Conservation (phyloP, 164 flowering plant species). For the Vitis riparia region DNA sequence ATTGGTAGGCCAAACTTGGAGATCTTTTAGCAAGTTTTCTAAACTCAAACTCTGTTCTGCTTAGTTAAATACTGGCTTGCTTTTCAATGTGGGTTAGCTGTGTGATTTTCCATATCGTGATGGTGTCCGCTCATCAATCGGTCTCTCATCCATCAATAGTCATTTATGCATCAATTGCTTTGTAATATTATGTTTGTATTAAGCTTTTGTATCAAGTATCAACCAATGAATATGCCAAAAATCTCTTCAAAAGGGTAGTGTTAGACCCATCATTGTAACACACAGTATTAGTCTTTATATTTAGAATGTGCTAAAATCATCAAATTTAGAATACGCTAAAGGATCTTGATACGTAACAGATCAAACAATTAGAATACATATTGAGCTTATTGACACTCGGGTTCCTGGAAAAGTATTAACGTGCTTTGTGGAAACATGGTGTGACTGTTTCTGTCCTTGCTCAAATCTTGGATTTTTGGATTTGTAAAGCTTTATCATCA, state of each 20-base stretch:
- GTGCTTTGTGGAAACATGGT: neutral
- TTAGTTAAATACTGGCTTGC: neutral
- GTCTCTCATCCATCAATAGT: neutral
- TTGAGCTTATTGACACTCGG: neutral
- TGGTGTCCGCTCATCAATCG: neutral
- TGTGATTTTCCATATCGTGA: neutral
- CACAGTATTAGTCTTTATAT: neutral
- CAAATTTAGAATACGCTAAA: neutral
- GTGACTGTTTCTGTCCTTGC: neutral
- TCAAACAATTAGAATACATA: neutral
- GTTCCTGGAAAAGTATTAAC: neutral
- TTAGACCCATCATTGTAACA: neutral
- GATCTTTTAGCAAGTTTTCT: neutral
- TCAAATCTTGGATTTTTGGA: neutral
- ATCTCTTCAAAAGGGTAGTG: neutral
- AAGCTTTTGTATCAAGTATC: too few relatives aligned
- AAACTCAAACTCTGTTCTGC: neutral
- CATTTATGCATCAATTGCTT: neutral
- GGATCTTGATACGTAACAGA: neutral
- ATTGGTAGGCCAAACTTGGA: neutral
- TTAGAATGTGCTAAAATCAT: too few relatives aligned
- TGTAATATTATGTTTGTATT: neutral
- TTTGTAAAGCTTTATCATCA: too few relatives aligned
- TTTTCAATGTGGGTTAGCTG: neutral
- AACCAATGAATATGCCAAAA: too few relatives aligned